Conservation (phyloP, 177 flowering plant species). For the Vitis hybrid region DNA sequence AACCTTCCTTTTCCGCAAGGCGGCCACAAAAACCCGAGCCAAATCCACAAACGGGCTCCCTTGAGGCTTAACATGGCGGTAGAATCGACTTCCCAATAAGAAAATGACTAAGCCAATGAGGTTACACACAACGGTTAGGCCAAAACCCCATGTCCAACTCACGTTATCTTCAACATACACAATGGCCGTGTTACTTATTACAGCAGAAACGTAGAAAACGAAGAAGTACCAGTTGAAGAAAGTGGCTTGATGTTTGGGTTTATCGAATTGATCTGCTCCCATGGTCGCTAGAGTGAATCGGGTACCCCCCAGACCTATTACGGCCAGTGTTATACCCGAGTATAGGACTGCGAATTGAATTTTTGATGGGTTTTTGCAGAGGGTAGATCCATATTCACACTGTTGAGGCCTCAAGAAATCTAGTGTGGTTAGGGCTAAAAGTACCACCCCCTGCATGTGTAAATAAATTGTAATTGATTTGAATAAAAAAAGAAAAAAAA, state of each 20-base stretch:
- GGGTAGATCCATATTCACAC: constrained; percentile 17
- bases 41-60: constrained; percentile 37
- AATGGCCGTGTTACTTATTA: constrained; percentile 18
- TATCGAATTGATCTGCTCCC: constrained; percentile 45
- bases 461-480: too few species aligned
- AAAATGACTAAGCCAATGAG: constrained; percentile 26
- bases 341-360: constrained; percentile 21
- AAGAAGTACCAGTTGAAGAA: constrained; percentile 46
- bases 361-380: constrained; percentile 7
- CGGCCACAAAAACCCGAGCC: constrained; percentile 44
- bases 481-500: too few species aligned
- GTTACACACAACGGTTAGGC: constrained; percentile 22
- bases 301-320: constrained; percentile 32
- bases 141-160: constrained; percentile 45
- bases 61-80: constrained; percentile 28
- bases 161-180: constrained; percentile 41
- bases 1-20: constrained; percentile 24
- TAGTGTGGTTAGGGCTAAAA: constrained; percentile 16
- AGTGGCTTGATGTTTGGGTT: constrained; percentile 13
- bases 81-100: constrained; percentile 29
- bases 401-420: constrained; percentile 23
- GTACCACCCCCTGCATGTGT: constrained; percentile 25
- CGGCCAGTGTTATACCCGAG: constrained; percentile 17
- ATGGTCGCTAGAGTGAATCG: constrained; percentile 36
- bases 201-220: constrained; percentile 10